A percentile compares a stretch with the other conserved stretches of the same genome.
These are phyloP conservation scores for Ophiostoma australiae DNA, from an alignment of 2,329 filamentous ascomycete species.

Conservation along the genomic window DNA sequence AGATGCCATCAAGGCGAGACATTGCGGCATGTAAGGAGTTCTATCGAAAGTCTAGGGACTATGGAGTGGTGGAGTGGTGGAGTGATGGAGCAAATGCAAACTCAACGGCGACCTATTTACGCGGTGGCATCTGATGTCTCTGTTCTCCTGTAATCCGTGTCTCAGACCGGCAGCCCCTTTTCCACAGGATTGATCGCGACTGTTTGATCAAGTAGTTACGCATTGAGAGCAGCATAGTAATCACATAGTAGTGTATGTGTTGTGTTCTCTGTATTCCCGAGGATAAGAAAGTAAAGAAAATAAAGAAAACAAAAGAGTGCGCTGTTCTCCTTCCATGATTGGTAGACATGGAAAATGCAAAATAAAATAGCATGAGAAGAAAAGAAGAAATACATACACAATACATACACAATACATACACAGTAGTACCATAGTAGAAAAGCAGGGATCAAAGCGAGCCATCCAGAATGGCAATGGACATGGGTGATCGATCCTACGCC, in stretches of 20 bases:
- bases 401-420: no score
- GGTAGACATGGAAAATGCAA: not conserved
- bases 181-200: not conserved
- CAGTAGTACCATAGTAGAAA: no score
- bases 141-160: not conserved
- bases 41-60: not conserved
- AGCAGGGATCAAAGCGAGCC: constrained; percentile 1
- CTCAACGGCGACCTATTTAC: not conserved
- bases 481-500: not conserved
- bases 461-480: not conserved
- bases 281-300: not conserved
- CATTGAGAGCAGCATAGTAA: no score
- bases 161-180: not conserved
- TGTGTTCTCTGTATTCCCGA: no score
- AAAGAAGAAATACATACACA: not conserved
- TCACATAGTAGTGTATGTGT: no score
- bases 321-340: not conserved
- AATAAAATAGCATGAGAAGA: not conserved
- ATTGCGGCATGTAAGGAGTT: not conserved
- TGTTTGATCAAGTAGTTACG: no score
- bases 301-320: not conserved
- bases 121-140: constrained; percentile 16
- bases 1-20: constrained; percentile 1
- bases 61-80: no score
- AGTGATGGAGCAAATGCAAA: not conserved